Evolutionary conservation across 169 alveolate species (phyloP), one percentile per base, ranked within the genome.

Genomic region (Plasmodium vivax): DNA sequence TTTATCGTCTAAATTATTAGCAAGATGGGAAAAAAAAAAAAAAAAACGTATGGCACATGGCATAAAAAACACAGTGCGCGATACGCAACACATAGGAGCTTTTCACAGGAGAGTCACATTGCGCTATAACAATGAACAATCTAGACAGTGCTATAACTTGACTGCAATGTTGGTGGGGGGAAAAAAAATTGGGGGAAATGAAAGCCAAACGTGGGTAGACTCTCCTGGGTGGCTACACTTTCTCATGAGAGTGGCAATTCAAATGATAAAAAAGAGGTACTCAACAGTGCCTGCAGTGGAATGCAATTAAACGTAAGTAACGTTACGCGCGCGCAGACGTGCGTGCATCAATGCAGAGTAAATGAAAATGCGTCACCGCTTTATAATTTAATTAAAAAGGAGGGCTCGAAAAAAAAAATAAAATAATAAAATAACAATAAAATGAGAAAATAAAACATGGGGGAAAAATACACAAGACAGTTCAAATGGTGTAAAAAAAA

Each of bases 401-500:
- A 23, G 14, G 0, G 36, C 36, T 23, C 30, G 16, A 68, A 68
- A 68, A 68, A 68, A 19, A 8, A 68, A 68, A 23, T 23, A 23
- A n/a, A 68, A 27, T 68, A 68, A 68, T 6, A 62, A 62, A 62
- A 19, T 23, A 68, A 68, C 16, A 68, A 68, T 19, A 62, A 62
- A 62, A 27, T 12, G 7, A 1, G 10, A 68, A 68, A 8, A 56
- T 23, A 68, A 68, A 19, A 68, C 19, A 19, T 68, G 38, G 30
- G 30, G 38, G 16, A 9, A 68, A 19, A 68, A 68, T 68, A 19
- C 38, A 68, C 77, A 34, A 56, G 43, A 82, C 91, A 82, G 16
- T 82, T 82, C 68, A 82, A 82, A 82, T 14, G 32, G 12, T 68
- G 36, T 68, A 23, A 68, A 68, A 54, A 16, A 30, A 82, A 82